Conservation (phyloP, 495 filamentous ascomycete genomes). For the Trichoderma asperelloides region DNA sequence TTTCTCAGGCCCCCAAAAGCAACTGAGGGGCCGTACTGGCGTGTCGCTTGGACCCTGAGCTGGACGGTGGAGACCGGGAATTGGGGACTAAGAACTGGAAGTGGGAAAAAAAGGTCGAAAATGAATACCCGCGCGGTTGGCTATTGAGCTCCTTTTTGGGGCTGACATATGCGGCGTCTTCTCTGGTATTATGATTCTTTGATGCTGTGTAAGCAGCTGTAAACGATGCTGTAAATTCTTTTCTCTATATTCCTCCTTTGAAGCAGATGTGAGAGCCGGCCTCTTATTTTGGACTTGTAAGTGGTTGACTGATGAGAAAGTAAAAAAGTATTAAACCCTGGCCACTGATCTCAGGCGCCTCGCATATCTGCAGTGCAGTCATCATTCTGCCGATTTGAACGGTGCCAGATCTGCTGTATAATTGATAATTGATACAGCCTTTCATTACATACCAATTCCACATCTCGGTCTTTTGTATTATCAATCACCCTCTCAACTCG, state of each 20-base stretch:
- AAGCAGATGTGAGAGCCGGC: no score
- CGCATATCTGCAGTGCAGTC: neutral
- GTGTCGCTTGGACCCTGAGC: neutral
- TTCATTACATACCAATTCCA: neutral
- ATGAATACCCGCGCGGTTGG: constrained; percentile 1
- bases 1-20: neutral
- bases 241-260: no score
- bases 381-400: neutral
- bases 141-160: neutral
- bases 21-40: neutral
- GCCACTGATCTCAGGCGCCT: neutral
- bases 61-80: neutral
- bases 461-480: neutral
- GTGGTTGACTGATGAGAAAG: no score
- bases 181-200: neutral
- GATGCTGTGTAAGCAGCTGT: neutral
- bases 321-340: no score
- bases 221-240: no score
- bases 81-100: neutral
- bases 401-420: neutral
- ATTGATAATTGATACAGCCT: neutral
- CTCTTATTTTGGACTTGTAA: no score
- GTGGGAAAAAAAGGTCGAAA: neutral
- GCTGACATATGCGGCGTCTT: neutral
- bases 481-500: neutral